Evolutionary conservation across 2,329 filamentous ascomycete genomes (phyloP), one percentile per base, ranked within the genome.

Genomic region (Botryosphaeria dothidea): DNA sequence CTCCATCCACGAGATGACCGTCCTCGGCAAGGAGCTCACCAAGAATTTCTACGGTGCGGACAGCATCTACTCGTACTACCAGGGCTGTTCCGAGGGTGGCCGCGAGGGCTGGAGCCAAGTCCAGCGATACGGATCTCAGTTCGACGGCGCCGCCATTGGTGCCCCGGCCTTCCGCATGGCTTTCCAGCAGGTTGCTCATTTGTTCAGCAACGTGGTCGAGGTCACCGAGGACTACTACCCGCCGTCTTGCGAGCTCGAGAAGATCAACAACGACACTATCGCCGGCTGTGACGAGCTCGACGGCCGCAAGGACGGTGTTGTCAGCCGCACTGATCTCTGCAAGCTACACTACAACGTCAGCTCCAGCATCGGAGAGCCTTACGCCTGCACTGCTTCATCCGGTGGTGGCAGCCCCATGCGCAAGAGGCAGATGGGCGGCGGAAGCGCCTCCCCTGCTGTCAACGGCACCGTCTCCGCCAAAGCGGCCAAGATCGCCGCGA

Each of bases 191-290:
- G 77, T 80, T 38, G 76, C 79, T 31, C 79, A 82, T 66, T 68
- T 83, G 3, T 74, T 73, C 8, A 69, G 75, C 17, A 73, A 76
- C 34, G 73, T 80, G 7, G 73, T 81, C 43, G 79, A 83, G 69
- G 66, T 74, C 56, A 76, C 73, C 0, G 65, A 76, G 11, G 73
- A 72, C 60, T 83, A 83, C 69, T 79, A 73, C 63, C 81, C 77
- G 15, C 76, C 74, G 17, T 75, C 77, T 15, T 83, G 81, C 68
- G 82, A 83, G 58, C 68, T 86, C 17, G 75, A 78, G 4, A 81
- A 80, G 69, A 85, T 86, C 51, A 78, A 83, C 27, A 86, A 86
- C 69, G 77, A 78, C 43, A 87, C 85, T 3, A 85, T 87, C 56
- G 75, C 75, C 1, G 80, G 80, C 36, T 88, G 85, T 57, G 85